Conservation (phyloP, 1,284 basidiomycete genomes). For the Hymenochaete sp. region DNA sequence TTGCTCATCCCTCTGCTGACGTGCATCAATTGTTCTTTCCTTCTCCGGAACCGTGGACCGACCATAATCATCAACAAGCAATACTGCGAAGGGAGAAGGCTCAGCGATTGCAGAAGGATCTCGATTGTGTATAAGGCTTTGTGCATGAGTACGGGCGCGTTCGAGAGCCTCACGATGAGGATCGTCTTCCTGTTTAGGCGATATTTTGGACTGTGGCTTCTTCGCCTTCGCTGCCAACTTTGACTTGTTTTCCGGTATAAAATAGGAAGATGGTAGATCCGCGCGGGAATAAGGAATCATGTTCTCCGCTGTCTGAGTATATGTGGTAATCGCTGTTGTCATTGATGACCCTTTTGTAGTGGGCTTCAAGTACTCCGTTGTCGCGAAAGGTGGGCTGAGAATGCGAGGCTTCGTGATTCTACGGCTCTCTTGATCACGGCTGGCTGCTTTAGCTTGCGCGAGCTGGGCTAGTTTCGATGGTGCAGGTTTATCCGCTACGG, state of each 20-base stretch:
- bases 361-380: slow-evolving; percentile 63
- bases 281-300: slow-evolving; percentile 27
- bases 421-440: slow-evolving; percentile 16
- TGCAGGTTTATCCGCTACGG: slow-evolving; percentile 29
- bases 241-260: slow-evolving; percentile 30
- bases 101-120: slow-evolving; percentile 44
- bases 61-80: slow-evolving; percentile 49
- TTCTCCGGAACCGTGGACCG: slow-evolving; percentile 11
- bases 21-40: not conserved
- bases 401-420: slow-evolving; percentile 20
- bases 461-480: slow-evolving; percentile 62
- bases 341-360: slow-evolving; percentile 67
- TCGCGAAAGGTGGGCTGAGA: slow-evolving; percentile 29
- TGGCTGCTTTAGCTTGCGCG: slow-evolving; percentile 48
- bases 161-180: slow-evolving; percentile 24
- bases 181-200: slow-evolving; percentile 33
- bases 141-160: slow-evolving; percentile 1
- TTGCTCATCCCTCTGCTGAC: slow-evolving; percentile 21
- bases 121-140: slow-evolving; percentile 22
- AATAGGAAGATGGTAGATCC: slow-evolving; percentile 22
- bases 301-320: slow-evolving; percentile 56
- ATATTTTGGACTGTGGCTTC: slow-evolving; percentile 30
- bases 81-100: slow-evolving; percentile 67
- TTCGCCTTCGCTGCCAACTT: slow-evolving; percentile 65
- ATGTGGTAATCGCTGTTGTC: slow-evolving; percentile 73